These are phyloP conservation scores for Collybia sp. DNA, from an alignment of 768 basidiomycete species.

Conservation along the genomic window DNA sequence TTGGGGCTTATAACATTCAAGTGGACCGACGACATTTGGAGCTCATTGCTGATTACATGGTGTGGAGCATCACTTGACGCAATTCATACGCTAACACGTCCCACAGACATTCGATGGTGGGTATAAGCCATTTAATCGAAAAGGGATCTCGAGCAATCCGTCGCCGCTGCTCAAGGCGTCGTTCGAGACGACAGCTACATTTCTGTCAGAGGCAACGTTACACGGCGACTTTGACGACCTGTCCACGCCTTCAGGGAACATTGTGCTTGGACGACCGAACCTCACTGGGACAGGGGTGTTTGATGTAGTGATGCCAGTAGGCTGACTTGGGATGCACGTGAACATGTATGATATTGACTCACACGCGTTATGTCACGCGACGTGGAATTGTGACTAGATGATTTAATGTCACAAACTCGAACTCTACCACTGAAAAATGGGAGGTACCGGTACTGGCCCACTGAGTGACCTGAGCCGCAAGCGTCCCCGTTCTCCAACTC, in stretches of 20 bases:
- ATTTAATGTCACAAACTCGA: too few relatives aligned
- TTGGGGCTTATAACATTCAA: conserved; percentile 92
- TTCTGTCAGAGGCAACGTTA: conserved; percentile 91
- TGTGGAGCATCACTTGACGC: conserved; percentile 29
- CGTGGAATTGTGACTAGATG: conserved; percentile 1
- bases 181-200: conserved; percentile 92
- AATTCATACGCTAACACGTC: background rate
- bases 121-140: conserved; percentile 97
- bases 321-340: conserved; percentile 6
- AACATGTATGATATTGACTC: conserved; percentile 6
- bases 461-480: too few relatives aligned
- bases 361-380: conserved; percentile 16
- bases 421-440: too few relatives aligned
- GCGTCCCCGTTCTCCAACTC: conserved; percentile 36
- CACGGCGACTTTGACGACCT: conserved; percentile 95
- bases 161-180: conserved; percentile 98
- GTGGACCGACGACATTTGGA: conserved; percentile 93
- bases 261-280: conserved; percentile 86
- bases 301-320: conserved; percentile 68
- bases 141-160: conserved; percentile 86
- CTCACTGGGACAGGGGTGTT: conserved; percentile 94
- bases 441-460: too few relatives aligned
- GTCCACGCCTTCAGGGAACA: conserved; percentile 83
- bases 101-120: conserved; percentile 92
- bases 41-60: conserved; percentile 99